Evolutionary conservation across 331 rosid species (phyloP).

Genomic region (Dryas integrifolia): DNA sequence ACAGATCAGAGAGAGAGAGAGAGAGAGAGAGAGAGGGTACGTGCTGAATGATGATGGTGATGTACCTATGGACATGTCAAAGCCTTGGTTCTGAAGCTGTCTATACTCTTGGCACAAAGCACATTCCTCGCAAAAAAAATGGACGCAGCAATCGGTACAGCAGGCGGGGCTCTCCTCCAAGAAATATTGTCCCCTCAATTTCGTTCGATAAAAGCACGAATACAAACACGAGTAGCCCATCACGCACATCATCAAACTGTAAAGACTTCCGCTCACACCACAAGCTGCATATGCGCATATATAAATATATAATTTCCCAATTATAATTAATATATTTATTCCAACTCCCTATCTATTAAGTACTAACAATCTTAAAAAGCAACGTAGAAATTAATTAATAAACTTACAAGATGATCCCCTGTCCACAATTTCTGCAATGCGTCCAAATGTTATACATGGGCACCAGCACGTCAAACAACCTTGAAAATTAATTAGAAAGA

Average conservation of each 20-base stretch:
- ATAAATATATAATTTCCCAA: too few species aligned
- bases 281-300: constrained; percentile 35
- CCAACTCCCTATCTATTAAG: too few species aligned
- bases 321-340: too few species aligned
- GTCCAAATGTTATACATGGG: constrained; percentile 54
- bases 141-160: constrained; percentile 36
- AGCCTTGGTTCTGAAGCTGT: constrained; percentile 44
- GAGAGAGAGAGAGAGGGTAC: too few species aligned
- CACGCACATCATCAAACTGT: constrained; percentile 21
- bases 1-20: too few species aligned
- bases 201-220: constrained; percentile 42
- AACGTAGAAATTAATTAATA: not conserved
- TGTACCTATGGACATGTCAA: constrained; percentile 36
- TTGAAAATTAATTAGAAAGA: not conserved
- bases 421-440: constrained; percentile 50
- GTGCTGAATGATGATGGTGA: too few species aligned
- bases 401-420: constrained; percentile 48
- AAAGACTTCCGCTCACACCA: constrained; percentile 37
- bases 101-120: constrained; percentile 52
- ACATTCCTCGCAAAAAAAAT: constrained; percentile 38
- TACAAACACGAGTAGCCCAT: constrained; percentile 32
- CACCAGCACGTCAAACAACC: constrained; percentile 59
- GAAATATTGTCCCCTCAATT: constrained; percentile 38
- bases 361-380: too few species aligned
- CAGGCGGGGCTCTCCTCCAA: constrained; percentile 33